Conservation (phyloP, 2,329 filamentous ascomycete species). For the Byssothecium circinans region DNA sequence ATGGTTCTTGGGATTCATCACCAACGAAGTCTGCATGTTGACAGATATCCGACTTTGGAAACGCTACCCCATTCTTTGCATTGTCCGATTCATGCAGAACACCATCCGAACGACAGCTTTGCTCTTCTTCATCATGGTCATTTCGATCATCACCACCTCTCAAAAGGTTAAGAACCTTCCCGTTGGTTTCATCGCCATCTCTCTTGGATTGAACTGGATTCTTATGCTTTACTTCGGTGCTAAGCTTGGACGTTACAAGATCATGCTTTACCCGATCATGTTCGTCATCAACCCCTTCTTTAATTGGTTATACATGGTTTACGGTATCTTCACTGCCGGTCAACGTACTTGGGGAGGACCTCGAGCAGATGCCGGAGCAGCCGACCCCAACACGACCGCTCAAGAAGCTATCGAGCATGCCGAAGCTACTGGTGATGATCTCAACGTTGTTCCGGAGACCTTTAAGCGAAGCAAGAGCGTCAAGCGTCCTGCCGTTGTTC, state of each 20-base stretch:
- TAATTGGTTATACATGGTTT: slow-evolving; percentile 98
- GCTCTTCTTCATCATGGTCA: slow-evolving; percentile 89
- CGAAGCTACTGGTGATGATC: slow-evolving; percentile 76
- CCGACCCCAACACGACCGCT: slow-evolving; percentile 73
- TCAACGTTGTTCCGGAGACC: slow-evolving; percentile 86
- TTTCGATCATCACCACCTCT: slow-evolving; percentile 82
- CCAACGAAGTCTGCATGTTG: slow-evolving; percentile 97
- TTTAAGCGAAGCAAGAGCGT: slow-evolving; percentile 65
- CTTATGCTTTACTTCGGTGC: slow-evolving; percentile 96
- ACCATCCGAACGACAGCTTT: slow-evolving; percentile 93
- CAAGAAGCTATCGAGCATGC: slow-evolving; percentile 84
- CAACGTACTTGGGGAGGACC: slow-evolving; percentile 96
- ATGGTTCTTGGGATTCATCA: slow-evolving; percentile 97
- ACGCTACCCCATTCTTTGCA: slow-evolving; percentile 80
- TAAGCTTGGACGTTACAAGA: slow-evolving; percentile 85
- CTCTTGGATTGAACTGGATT: slow-evolving; percentile 87
- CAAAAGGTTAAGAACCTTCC: slow-evolving; percentile 78
- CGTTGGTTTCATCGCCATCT: slow-evolving; percentile 90
- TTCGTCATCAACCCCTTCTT: slow-evolving; percentile 94
- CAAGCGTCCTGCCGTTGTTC: slow-evolving; percentile 54
- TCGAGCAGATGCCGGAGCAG: slow-evolving; percentile 81
- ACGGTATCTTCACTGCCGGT: slow-evolving; percentile 91
- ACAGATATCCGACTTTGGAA: slow-evolving; percentile 91
- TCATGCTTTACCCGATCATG: slow-evolving; percentile 94
- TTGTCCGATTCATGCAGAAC: slow-evolving; percentile 92